Conservation (phyloP, 2,329 filamentous ascomycete species). For the Xylariaceae sp. region DNA sequence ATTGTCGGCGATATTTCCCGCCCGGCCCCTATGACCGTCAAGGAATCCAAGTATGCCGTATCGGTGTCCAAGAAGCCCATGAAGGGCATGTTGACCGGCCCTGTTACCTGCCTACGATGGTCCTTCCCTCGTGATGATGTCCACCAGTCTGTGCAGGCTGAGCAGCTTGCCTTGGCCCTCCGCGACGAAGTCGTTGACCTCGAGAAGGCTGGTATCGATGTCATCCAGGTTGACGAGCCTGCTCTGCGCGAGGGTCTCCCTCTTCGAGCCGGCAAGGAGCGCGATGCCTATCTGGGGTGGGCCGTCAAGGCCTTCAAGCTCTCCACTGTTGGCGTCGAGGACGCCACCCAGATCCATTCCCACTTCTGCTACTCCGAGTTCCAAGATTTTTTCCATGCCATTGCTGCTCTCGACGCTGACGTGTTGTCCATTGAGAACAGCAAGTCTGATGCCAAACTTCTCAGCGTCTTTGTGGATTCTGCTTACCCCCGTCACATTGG, state of each 20-base stretch:
- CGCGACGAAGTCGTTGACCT: slow-evolving; percentile 98
- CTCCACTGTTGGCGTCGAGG: slow-evolving; percentile 84
- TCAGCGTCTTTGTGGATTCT: slow-evolving; percentile 97
- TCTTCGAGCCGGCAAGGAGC: slow-evolving; percentile 88
- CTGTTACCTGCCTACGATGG: slow-evolving; percentile 98
- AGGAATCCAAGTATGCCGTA: slow-evolving; percentile 99
- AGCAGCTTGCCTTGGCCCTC: slow-evolving; percentile 96
- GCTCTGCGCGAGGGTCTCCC: slow-evolving; percentile 99
- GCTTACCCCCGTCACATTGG: slow-evolving; percentile 97
- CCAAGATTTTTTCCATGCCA: slow-evolving; percentile 99
- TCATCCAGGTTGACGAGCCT: slow-evolving; percentile 99
- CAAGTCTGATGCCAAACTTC: slow-evolving; percentile 99
- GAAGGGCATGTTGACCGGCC: slow-evolving; percentile 99
- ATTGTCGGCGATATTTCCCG: slow-evolving; percentile 98
- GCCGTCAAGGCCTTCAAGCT: slow-evolving; percentile 98
- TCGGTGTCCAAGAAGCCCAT: slow-evolving; percentile 97
- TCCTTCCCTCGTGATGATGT: slow-evolving; percentile 99
- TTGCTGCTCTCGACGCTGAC: slow-evolving; percentile 94
- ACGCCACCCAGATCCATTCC: slow-evolving; percentile 98
- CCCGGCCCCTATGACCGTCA: slow-evolving; percentile 96
- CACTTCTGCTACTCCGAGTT: slow-evolving; percentile 99
- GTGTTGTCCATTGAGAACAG: slow-evolving; percentile 99
- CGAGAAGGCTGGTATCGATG: slow-evolving; percentile 90
- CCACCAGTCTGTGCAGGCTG: slow-evolving; percentile 97
- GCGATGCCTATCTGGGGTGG: slow-evolving; percentile 95